These are phyloP conservation scores for Ophiocordyceps camponoti-floridani DNA, from an alignment of 2,329 filamentous ascomycete species.

Conservation along the genomic window DNA sequence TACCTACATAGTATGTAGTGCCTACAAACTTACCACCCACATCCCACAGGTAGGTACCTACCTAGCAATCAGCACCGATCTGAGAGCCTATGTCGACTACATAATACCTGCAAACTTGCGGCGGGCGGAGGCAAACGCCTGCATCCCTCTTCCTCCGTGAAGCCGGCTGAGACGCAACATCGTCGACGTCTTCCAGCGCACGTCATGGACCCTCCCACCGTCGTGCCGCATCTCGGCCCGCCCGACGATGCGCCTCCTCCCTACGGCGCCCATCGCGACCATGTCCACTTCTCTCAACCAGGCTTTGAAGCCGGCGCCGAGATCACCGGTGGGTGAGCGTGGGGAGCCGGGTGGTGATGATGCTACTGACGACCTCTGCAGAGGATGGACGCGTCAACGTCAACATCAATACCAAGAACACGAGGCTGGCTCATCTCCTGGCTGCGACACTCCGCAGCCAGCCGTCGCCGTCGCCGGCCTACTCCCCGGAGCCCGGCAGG, in stretches of 20 bases:
- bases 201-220: conserved; percentile 18
- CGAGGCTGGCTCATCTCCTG: conserved; percentile 47
- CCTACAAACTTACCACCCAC: too few species aligned
- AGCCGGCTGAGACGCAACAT: too few species aligned
- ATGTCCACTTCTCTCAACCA: conserved; percentile 40
- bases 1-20: conserved; percentile 1
- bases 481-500: conserved; percentile 49
- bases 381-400: conserved; percentile 67
- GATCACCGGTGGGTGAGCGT: conserved; percentile 27
- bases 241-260: conserved; percentile 30
- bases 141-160: too few species aligned
- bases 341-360: neutral
- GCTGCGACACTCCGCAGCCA: conserved; percentile 40
- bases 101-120: too few species aligned
- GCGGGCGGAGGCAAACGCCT: too few species aligned
- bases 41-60: too few species aligned
- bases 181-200: neutral
- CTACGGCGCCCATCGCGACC: conserved; percentile 38
- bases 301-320: conserved; percentile 45
- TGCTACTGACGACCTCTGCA: conserved; percentile 9
- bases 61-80: too few species aligned
- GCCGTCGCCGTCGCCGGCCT: conserved; percentile 41
- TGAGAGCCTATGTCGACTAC: too few species aligned
- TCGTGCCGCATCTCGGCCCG: conserved; percentile 21
- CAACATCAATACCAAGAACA: conserved; percentile 55